Conservation (phyloP, 306 rosid species). For the Casuarina cunninghamiana region DNA sequence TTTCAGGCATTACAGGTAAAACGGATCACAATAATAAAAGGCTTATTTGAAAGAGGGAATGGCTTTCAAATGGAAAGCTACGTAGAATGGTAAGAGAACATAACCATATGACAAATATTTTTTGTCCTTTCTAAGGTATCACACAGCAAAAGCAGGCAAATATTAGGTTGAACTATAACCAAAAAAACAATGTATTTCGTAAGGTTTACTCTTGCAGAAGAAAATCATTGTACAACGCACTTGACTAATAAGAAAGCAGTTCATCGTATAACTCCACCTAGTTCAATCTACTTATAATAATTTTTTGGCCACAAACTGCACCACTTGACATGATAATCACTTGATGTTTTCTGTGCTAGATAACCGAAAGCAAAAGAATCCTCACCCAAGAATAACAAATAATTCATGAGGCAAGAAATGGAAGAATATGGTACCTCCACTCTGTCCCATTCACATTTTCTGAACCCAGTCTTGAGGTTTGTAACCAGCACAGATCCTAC, state of each 20-base stretch:
- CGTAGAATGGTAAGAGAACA: neutral
- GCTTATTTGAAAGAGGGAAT: neutral
- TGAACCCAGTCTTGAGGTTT: conserved; percentile 83
- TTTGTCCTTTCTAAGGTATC: no score
- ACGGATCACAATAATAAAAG: neutral
- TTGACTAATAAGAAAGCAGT: neutral
- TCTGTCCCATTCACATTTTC: conserved; percentile 87
- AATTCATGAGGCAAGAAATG: neutral
- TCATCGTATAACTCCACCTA: neutral
- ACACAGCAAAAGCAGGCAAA: neutral
- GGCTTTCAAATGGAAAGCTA: neutral
- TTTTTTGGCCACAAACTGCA: conserved; percentile 13
- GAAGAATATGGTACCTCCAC: conserved; percentile 60
- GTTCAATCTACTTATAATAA: neutral
- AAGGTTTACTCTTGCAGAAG: neutral
- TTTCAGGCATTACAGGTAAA: neutral
- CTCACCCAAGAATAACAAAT: conserved; percentile 6
- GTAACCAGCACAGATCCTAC: conserved; percentile 87
- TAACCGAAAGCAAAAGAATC: conserved; percentile 11
- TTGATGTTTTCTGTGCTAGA: conserved; percentile 4
- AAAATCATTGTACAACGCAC: conserved; percentile 2
- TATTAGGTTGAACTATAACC: conserved; percentile 6
- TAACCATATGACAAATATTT: no score
- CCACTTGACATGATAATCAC: conserved; percentile 5
- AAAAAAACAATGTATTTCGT: conserved; percentile 1